Evolutionary conservation across 73 alveolate species (phyloP).

Genomic region (Paramecium bursaria): DNA sequence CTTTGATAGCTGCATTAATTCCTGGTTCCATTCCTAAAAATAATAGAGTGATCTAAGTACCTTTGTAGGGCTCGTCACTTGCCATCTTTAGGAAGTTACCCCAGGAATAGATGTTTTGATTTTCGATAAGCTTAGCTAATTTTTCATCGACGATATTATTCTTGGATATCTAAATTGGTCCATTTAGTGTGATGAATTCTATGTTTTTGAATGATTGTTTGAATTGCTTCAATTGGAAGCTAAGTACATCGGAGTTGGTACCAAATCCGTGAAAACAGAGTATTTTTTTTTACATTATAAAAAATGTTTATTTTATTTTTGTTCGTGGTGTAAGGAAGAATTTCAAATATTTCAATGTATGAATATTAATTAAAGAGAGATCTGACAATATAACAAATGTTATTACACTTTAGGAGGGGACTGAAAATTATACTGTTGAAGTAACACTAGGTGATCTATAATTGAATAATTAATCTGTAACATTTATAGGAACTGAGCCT

Average conservation of each 20-base stretch:
- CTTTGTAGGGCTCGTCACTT: neutral
- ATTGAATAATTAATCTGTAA: too few species aligned
- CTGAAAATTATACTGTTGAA: too few species aligned
- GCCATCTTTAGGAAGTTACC: neutral
- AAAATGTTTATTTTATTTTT: too few species aligned
- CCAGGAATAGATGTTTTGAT: slow-evolving; percentile 44
- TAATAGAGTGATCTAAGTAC: neutral
- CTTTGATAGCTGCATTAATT: slow-evolving; percentile 23
- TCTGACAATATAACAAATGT: too few species aligned
- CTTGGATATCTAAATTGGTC: slow-evolving; percentile 24
- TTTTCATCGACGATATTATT: slow-evolving; percentile 48
- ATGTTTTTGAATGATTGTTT: slow-evolving; percentile 28
- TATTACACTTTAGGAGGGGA: too few species aligned
- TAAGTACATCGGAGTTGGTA: slow-evolving; percentile 18
- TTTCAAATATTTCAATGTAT: too few species aligned
- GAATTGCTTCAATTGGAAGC: neutral
- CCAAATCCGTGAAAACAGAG: slow-evolving; percentile 61
- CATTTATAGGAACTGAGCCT: too few species aligned
- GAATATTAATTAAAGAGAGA: too few species aligned
- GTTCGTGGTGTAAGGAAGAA: too few species aligned
- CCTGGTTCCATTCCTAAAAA: slow-evolving; percentile 40
- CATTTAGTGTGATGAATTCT: slow-evolving; percentile 40
- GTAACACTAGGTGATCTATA: too few species aligned
- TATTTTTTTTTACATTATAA: slow-evolving; percentile 17
- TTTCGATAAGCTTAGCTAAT: slow-evolving; percentile 39